Evolutionary conservation across 345 rosid species (phyloP).

Genomic region (Cardamine resedifolia): DNA sequence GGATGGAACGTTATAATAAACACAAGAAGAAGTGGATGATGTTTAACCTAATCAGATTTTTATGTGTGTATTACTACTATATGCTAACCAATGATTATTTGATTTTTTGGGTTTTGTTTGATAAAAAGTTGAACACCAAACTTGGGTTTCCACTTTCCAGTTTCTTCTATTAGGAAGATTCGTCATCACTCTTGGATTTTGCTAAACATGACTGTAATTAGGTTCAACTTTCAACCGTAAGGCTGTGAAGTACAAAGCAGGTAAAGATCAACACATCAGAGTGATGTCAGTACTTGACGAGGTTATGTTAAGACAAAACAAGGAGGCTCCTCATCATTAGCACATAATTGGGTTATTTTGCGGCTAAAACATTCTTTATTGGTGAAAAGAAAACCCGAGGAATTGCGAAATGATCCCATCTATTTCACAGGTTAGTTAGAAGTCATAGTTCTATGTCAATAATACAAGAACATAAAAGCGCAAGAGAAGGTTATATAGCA

Average conservation of each 20-base stretch:
- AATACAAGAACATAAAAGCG: not conserved
- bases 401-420: not conserved
- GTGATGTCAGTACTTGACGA: not conserved
- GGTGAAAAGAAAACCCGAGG: not conserved
- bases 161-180: slow-evolving; percentile 8
- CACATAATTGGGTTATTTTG: not conserved
- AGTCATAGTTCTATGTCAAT: not conserved
- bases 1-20: not conserved
- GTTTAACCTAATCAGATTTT: slow-evolving; percentile 8
- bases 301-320: not conserved
- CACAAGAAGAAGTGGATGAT: not conserved
- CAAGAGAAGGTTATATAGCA: not conserved
- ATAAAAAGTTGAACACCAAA: slow-evolving; percentile 9
- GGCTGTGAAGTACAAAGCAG: slow-evolving; percentile 4
- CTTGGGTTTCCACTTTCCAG: slow-evolving; percentile 10
- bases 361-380: not conserved
- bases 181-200: slow-evolving; percentile 25
- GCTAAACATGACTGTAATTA: not conserved
- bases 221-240: not conserved
- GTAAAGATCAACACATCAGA: not conserved
- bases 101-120: not conserved
- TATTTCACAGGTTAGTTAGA: not conserved
- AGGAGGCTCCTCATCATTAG: not conserved
- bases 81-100: slow-evolving; percentile 4
- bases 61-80: not conserved